phyloP scores from a whole-genome alignment of 2,329 filamentous ascomycete species.

The Macrophomina phaseolina region DNA sequence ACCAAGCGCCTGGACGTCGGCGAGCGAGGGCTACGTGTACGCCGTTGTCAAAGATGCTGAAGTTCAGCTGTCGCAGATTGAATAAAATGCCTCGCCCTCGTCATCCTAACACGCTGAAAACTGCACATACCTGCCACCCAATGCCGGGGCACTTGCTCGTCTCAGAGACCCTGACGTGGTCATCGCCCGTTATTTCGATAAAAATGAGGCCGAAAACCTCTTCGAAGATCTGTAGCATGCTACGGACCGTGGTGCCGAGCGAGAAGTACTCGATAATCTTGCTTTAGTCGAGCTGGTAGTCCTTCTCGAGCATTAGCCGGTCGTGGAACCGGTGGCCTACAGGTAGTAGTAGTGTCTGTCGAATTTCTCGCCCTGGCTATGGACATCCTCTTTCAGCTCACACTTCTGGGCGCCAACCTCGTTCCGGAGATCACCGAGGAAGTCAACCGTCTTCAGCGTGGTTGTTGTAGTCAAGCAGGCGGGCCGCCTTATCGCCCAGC shows the following conservation, averaged over 20 bases:
- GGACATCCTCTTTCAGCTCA: slow-evolving; percentile 75
- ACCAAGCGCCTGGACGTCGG: slow-evolving; percentile 65
- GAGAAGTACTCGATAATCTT: slow-evolving; percentile 87
- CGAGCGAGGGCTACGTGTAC: slow-evolving; percentile 72
- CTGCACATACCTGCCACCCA: slow-evolving; percentile 79
- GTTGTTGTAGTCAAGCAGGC: slow-evolving; percentile 76
- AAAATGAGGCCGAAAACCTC: slow-evolving; percentile 81
- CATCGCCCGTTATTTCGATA: slow-evolving; percentile 71
- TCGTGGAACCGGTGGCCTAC: slow-evolving; percentile 83
- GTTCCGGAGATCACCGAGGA: slow-evolving; percentile 71
- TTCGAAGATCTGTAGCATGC: slow-evolving; percentile 85
- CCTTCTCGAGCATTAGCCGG: slow-evolving; percentile 78
- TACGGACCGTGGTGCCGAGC: slow-evolving; percentile 71
- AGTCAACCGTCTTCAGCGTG: slow-evolving; percentile 78
- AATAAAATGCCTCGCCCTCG: slow-evolving; percentile 72
- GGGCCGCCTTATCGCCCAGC: slow-evolving; percentile 78
- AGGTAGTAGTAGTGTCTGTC: slow-evolving; percentile 75
- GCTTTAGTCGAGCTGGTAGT: slow-evolving; percentile 79
- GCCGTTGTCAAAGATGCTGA: slow-evolving; percentile 82
- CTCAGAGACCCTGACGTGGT: slow-evolving; percentile 67
- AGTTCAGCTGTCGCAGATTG: slow-evolving; percentile 79
- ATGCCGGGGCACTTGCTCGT: slow-evolving; percentile 74
- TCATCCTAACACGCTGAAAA: slow-evolving; percentile 85
- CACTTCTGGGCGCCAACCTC: slow-evolving; percentile 71
- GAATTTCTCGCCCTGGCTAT: slow-evolving; percentile 60